These are phyloP conservation scores for Diaporthe vexans DNA, from an alignment of 2,329 filamentous ascomycete species.

Conservation along the genomic window DNA sequence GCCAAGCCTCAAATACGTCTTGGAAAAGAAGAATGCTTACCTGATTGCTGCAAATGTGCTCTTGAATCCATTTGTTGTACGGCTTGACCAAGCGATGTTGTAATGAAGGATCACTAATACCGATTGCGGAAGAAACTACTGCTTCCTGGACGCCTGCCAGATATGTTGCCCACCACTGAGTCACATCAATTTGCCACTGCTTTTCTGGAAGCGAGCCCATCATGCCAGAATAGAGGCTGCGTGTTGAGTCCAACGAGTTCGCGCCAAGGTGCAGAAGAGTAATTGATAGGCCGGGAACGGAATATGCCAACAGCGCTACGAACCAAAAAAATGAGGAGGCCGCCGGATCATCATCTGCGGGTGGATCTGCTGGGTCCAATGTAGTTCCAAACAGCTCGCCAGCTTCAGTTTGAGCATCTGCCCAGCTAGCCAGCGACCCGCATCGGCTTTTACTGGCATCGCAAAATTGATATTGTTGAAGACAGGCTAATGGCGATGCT, in stretches of 20 bases:
- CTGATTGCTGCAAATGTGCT: slow-evolving; percentile 6
- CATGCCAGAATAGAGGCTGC: background rate
- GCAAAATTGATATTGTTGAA: slow-evolving; percentile 34
- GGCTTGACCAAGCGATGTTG: background rate
- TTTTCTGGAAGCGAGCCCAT: slow-evolving; percentile 30
- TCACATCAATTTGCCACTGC: slow-evolving; percentile 43
- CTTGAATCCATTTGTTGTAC: background rate
- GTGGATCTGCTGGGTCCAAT: background rate
- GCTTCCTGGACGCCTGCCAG: slow-evolving; percentile 35
- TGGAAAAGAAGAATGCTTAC: background rate
- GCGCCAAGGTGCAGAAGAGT: background rate
- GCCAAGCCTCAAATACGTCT: no score
- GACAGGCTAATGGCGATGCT: slow-evolving; percentile 37
- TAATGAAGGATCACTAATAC: slow-evolving; percentile 3
- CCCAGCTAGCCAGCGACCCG: background rate
- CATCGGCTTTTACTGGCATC: slow-evolving; percentile 9
- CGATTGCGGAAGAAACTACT: slow-evolving; percentile 34
- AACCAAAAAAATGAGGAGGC: background rate
- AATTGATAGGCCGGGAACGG: background rate
- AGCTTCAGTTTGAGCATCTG: slow-evolving; percentile 6
- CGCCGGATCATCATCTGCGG: background rate
- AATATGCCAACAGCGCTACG: background rate
- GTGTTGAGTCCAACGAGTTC: background rate
- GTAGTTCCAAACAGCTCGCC: background rate
- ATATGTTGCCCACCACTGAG: slow-evolving; percentile 37